These are phyloP conservation scores for Trichoderma lentiforme DNA, from an alignment of 2,329 filamentous ascomycete species.

Conservation along the genomic window DNA sequence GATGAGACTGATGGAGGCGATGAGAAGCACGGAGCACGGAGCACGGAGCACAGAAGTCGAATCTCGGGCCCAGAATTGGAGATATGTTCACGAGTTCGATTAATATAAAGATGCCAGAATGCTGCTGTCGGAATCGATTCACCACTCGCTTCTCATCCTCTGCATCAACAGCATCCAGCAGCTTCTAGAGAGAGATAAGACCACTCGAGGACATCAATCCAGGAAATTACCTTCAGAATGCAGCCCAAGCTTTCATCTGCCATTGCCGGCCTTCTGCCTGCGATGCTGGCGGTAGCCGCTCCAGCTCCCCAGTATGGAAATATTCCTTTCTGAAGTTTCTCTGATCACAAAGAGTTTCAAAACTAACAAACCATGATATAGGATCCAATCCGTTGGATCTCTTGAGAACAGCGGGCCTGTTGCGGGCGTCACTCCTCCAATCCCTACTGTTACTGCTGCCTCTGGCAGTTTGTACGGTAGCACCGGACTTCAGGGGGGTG, in stretches of 20 bases:
- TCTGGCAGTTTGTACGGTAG: constrained; percentile 42
- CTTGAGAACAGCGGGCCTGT: constrained; percentile 41
- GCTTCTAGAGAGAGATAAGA: neutral
- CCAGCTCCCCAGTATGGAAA: constrained; percentile 13
- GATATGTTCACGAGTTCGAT: neutral
- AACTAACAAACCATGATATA: constrained; percentile 18
- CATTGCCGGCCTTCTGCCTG: constrained; percentile 10
- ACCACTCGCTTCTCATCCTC: neutral
- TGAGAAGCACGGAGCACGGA: neutral
- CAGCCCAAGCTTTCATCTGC: constrained; percentile 12
- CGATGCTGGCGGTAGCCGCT: constrained; percentile 11
- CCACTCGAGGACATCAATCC: neutral
- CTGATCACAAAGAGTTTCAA: neutral
- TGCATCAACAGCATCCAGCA: neutral
- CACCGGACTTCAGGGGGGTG: constrained; percentile 39
- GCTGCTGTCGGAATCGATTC: neutral
- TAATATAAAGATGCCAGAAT: neutral
- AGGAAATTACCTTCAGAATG: neutral
- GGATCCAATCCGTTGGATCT: constrained; percentile 37
- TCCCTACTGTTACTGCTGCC: constrained; percentile 36
- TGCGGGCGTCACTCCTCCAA: constrained; percentile 38
- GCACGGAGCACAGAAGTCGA: neutral
- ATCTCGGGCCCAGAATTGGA: neutral
- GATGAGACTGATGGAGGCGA: neutral
- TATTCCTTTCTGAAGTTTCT: neutral